Conservation (phyloP, 345 rosid genomes). For the Populus alba region DNA sequence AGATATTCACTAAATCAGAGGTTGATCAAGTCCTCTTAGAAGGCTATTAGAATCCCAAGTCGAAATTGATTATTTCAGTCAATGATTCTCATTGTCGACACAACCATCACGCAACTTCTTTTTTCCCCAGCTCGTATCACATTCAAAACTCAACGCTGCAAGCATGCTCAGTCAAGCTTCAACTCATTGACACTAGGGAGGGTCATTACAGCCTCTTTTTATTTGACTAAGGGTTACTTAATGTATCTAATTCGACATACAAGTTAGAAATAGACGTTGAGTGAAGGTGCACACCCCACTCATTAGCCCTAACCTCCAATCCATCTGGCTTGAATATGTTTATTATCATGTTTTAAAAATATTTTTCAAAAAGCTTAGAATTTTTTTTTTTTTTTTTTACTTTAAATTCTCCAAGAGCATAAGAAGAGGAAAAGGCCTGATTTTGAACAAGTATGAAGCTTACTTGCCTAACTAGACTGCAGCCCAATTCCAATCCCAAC, state of each 20-base stretch:
- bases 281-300: too few relatives aligned
- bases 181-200: too few relatives aligned
- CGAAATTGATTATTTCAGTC: background rate
- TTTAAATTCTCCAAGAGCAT: background rate
- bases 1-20: slow-evolving; percentile 3
- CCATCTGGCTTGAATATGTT: too few relatives aligned
- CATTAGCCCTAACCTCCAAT: too few relatives aligned
- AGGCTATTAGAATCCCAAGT: background rate
- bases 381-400: too few relatives aligned
- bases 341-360: too few relatives aligned
- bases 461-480: background rate
- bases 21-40: background rate
- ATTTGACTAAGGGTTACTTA: too few relatives aligned
- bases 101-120: background rate
- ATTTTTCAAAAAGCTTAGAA: too few relatives aligned
- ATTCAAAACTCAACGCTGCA: background rate
- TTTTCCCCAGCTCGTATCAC: background rate
- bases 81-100: too few relatives aligned
- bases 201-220: too few relatives aligned
- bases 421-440: background rate
- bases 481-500: background rate
- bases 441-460: background rate
- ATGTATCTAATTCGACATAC: background rate
- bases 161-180: too few relatives aligned
- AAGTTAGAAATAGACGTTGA: background rate